Percentiles rank a stretch among this genome's conserved stretches.
Conservation (phyloP, 176 grass and related monocot genomes). For the Hsuehochloa calcarea region DNA sequence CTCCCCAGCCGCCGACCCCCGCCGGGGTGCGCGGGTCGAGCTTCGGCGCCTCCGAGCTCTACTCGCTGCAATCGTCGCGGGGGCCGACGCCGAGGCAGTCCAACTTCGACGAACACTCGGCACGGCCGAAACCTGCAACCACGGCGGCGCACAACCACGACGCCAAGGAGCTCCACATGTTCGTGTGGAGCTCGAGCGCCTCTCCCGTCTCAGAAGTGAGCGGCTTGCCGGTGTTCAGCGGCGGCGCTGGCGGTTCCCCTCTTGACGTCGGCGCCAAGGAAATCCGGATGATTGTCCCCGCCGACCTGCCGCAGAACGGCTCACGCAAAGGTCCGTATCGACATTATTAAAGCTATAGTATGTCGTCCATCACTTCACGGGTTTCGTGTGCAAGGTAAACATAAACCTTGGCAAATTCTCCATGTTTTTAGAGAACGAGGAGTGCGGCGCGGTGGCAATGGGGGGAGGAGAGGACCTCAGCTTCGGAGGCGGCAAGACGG, state of each 20-base stretch:
- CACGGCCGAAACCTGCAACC: not conserved
- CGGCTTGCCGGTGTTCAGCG: slow-evolving; percentile 57
- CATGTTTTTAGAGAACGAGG: slow-evolving; percentile 20
- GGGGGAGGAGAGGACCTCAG: slow-evolving; percentile 40
- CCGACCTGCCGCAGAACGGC: slow-evolving; percentile 58
- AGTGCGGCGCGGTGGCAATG: slow-evolving; percentile 7
- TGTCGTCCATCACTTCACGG: slow-evolving; percentile 11
- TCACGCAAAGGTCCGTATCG: slow-evolving; percentile 57
- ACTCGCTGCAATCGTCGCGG: slow-evolving; percentile 69
- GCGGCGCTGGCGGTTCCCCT: slow-evolving; percentile 14
- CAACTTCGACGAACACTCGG: slow-evolving; percentile 71
- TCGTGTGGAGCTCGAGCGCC: slow-evolving; percentile 84
- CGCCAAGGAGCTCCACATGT: slow-evolving; percentile 97
- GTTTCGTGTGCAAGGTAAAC: slow-evolving; percentile 4
- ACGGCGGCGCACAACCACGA: slow-evolving; percentile 48
- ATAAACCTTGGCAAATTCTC: not conserved
- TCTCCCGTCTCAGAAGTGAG: slow-evolving; percentile 88
- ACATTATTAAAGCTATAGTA: not conserved
- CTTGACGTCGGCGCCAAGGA: slow-evolving; percentile 69
- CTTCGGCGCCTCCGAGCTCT: slow-evolving; percentile 66
- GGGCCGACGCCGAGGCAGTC: slow-evolving; percentile 75
- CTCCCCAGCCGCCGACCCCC: slow-evolving; percentile 34
- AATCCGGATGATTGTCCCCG: slow-evolving; percentile 80
- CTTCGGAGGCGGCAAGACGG: slow-evolving; percentile 35
- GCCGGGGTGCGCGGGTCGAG: slow-evolving; percentile 47